Percentiles rank a stretch among this genome's conserved stretches.
Conservation (phyloP, 2,329 filamentous ascomycete species). For the Myotisia sp. region DNA sequence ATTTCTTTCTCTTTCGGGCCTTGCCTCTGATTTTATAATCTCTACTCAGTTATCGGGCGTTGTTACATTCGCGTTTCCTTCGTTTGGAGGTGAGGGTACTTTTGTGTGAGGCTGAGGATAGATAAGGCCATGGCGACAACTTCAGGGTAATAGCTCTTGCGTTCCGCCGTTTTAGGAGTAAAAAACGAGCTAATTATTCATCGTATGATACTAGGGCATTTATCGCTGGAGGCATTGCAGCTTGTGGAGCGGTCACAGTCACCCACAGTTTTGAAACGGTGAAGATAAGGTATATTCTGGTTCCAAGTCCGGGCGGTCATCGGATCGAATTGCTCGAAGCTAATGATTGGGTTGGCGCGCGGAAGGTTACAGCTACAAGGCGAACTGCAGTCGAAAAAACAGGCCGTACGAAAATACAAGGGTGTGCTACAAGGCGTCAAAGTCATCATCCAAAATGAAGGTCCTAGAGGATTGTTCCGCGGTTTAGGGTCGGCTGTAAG, state of each 20-base stretch:
- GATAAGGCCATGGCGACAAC: conserved; percentile 47
- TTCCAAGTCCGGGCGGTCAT: background rate
- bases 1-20: too few relatives aligned
- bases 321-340: conserved; percentile 6
- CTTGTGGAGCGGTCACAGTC: conserved; percentile 91
- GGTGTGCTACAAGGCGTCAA: conserved; percentile 83
- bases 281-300: conserved; percentile 93
- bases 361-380: conserved; percentile 83
- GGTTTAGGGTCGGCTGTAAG: conserved; percentile 69
- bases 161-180: too few relatives aligned
- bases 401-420: conserved; percentile 75
- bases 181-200: too few relatives aligned
- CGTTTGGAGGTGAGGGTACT: too few relatives aligned
- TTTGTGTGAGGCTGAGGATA: too few relatives aligned
- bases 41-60: too few relatives aligned
- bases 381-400: conserved; percentile 74
- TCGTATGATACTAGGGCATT: conserved; percentile 53
- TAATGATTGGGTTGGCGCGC: too few relatives aligned
- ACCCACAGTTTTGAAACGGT: conserved; percentile 98
- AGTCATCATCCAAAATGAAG: conserved; percentile 85
- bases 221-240: conserved; percentile 88
- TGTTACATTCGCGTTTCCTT: too few relatives aligned
- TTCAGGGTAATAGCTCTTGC: conserved; percentile 27
- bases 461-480: conserved; percentile 68
- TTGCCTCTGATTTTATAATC: too few relatives aligned